Conservation (phyloP, 345 rosid genomes). For the Excoecaria agallocha region DNA sequence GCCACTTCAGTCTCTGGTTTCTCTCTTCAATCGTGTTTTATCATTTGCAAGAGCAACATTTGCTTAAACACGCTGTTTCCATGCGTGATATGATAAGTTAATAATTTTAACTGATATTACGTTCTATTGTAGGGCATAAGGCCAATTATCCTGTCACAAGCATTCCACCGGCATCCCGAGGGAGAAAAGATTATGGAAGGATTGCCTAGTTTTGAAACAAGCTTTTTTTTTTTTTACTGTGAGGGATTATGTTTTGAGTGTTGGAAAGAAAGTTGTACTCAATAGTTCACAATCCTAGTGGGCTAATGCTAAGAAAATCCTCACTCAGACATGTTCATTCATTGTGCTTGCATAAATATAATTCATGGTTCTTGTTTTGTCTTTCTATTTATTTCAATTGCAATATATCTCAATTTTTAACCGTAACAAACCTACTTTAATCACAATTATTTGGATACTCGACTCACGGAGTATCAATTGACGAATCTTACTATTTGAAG, state of each 20-base stretch:
- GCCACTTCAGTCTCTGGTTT: slow-evolving; percentile 12
- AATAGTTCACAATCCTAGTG: slow-evolving; percentile 62
- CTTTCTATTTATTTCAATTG: slow-evolving; percentile 17
- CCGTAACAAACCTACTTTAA: not conserved
- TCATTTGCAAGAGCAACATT: not conserved
- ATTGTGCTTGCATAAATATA: slow-evolving; percentile 51
- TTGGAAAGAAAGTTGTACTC: slow-evolving; percentile 51
- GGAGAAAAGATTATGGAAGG: slow-evolving; percentile 88
- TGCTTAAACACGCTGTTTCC: slow-evolving; percentile 7
- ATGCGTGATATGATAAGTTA: slow-evolving; percentile 8
- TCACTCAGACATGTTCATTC: slow-evolving; percentile 43
- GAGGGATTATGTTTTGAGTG: slow-evolving; percentile 50
- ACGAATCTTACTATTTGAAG: not conserved
- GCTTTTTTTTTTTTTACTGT: slow-evolving; percentile 24
- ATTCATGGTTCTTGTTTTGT: slow-evolving; percentile 32
- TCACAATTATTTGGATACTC: no score
- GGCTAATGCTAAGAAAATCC: slow-evolving; percentile 50
- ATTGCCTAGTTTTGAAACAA: slow-evolving; percentile 51
- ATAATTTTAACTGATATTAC: slow-evolving; percentile 21
- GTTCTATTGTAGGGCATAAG: slow-evolving; percentile 67
- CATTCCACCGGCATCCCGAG: slow-evolving; percentile 76
- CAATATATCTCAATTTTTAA: not conserved
- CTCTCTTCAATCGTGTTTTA: not conserved
- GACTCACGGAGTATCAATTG: not conserved
- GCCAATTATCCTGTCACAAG: slow-evolving; percentile 62